These are phyloP conservation scores for Hypoxylon perforatum DNA, from an alignment of 495 filamentous ascomycete species.

Conservation along the genomic window DNA sequence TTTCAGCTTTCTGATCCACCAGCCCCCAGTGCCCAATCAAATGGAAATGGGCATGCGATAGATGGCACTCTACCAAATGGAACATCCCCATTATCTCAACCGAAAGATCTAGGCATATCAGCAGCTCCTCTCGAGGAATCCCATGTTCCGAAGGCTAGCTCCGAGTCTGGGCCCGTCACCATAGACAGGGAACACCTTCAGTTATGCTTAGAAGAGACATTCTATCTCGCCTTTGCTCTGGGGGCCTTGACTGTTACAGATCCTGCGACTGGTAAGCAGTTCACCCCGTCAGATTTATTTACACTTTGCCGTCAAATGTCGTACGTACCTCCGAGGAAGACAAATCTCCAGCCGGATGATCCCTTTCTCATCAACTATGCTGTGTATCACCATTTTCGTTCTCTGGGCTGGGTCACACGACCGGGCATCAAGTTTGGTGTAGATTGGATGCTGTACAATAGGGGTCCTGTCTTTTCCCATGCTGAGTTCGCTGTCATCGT, in stretches of 20 bases:
- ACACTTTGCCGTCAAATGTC: constrained; percentile 73
- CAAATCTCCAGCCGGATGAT: constrained; percentile 71
- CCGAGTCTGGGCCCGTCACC: constrained; percentile 50
- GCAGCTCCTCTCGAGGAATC: constrained; percentile 13
- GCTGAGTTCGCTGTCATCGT: constrained; percentile 91
- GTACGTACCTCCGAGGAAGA: constrained; percentile 69
- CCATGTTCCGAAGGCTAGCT: background rate
- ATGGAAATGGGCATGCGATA: constrained; percentile 28
- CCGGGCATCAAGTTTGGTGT: constrained; percentile 94
- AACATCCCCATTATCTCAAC: constrained; percentile 17
- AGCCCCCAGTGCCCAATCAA: constrained; percentile 36
- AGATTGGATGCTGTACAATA: constrained; percentile 92
- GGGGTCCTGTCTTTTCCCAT: constrained; percentile 94
- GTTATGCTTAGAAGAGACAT: constrained; percentile 87
- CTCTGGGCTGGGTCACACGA: constrained; percentile 94
- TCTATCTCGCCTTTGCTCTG: constrained; percentile 87
- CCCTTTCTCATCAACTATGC: constrained; percentile 87
- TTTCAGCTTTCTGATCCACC: constrained; percentile 62
- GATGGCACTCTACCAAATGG: constrained; percentile 21
- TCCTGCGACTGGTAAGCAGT: constrained; percentile 58
- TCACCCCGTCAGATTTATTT: constrained; percentile 67
- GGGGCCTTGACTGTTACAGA: constrained; percentile 78
- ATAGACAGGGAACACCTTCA: constrained; percentile 91
- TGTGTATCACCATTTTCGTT: constrained; percentile 96
- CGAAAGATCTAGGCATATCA: constrained; percentile 30